phyloP scores from a whole-genome alignment of 129 eudicot species.

The Lonicera japonica region DNA sequence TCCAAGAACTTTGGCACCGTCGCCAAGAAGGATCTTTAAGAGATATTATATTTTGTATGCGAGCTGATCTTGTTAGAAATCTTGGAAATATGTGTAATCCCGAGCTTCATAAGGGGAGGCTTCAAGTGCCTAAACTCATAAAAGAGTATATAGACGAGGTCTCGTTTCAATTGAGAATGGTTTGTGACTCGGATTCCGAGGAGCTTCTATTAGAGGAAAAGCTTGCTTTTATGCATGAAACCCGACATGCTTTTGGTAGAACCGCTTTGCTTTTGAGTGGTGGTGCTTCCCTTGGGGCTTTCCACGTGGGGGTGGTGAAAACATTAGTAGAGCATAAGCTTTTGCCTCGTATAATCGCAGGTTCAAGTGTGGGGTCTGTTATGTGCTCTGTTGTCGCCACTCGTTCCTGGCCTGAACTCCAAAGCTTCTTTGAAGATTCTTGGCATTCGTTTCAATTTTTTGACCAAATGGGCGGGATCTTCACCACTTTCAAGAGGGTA shows the following conservation, averaged over 20 bases:
- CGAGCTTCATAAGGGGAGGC: constrained; percentile 89
- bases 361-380: constrained; percentile 94
- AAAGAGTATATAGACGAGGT: constrained; percentile 93
- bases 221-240: constrained; percentile 96
- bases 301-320: constrained; percentile 94
- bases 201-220: constrained; percentile 89
- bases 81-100: constrained; percentile 97
- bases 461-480: constrained; percentile 87
- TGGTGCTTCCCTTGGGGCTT: constrained; percentile 98
- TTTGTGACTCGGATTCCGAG: constrained; percentile 88
- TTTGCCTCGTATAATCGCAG: constrained; percentile 87
- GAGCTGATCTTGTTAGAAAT: constrained; percentile 87
- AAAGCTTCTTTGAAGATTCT: constrained; percentile 89
- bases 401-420: constrained; percentile 95
- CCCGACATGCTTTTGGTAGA: constrained; percentile 94
- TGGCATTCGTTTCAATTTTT: constrained; percentile 84
- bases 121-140: constrained; percentile 81
- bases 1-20: constrained; percentile 76
- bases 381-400: constrained; percentile 84
- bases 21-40: constrained; percentile 85
- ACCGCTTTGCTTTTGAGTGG: constrained; percentile 95
- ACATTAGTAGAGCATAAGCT: constrained; percentile 90
- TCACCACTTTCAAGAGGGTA: constrained; percentile 67
- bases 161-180: constrained; percentile 77
- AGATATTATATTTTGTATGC: constrained; percentile 87